Conservation (phyloP, 176 grass and related monocot genomes). For the Leersia perrieri region DNA sequence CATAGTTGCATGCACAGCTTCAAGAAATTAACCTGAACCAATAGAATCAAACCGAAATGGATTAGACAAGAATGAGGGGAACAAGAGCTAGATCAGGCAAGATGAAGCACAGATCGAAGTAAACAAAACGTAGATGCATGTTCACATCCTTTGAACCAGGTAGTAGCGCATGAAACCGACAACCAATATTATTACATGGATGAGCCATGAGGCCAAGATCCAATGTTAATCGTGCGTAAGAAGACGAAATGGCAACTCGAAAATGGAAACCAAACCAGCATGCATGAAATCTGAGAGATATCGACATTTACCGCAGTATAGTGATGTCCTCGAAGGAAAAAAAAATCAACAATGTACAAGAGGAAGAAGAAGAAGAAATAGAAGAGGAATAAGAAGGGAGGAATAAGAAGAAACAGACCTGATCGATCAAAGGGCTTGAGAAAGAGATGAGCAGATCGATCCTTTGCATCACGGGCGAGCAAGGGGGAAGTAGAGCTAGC, state of each 20-base stretch:
- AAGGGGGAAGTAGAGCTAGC: too few species aligned
- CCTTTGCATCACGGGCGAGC: too few species aligned
- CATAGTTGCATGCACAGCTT: too few species aligned
- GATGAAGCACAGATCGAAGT: background rate
- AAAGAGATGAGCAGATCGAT: too few species aligned
- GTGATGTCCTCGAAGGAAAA: too few species aligned
- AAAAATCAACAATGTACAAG: too few species aligned
- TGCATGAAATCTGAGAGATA: background rate
- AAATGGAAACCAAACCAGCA: background rate
- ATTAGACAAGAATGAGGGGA: background rate
- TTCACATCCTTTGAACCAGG: background rate
- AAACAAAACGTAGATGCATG: background rate
- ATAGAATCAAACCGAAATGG: background rate
- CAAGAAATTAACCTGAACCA: background rate
- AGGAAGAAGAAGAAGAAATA: background rate
- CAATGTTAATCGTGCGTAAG: background rate
- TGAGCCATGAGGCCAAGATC: background rate
- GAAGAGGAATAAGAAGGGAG: too few species aligned
- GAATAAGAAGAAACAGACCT: too few species aligned
- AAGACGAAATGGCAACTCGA: background rate
- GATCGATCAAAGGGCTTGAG: too few species aligned
- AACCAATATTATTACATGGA: background rate
- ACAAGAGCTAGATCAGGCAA: background rate
- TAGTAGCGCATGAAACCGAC: too few species aligned
- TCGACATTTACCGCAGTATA: too few species aligned